phyloP scores from a whole-genome alignment of 345 rosid species.

The Trapa bicornis region DNA sequence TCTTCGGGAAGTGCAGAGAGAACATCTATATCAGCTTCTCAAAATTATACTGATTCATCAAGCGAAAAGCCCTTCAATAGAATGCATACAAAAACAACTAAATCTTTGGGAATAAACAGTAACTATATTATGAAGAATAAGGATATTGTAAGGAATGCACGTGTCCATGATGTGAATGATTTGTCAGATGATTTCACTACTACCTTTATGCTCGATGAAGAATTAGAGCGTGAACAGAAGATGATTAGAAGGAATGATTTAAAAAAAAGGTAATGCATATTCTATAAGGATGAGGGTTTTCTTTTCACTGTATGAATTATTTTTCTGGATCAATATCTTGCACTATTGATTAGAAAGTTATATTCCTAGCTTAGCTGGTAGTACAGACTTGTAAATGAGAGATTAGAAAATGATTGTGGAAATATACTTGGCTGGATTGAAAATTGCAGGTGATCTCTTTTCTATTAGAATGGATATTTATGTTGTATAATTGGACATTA shows the following conservation, averaged over 20 bases:
- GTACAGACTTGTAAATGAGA: neutral
- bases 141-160: conserved; percentile 16
- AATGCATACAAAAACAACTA: conserved; percentile 22
- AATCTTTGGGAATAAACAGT: conserved; percentile 18
- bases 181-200: conserved; percentile 55
- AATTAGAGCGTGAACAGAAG: conserved; percentile 74
- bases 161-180: conserved; percentile 27
- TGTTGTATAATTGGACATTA: too few relatives aligned
- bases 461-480: too few relatives aligned
- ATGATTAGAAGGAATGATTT: conserved; percentile 32
- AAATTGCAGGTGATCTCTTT: too few relatives aligned
- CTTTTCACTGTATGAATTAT: too few relatives aligned
- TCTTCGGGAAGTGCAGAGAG: conserved; percentile 11
- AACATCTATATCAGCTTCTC: conserved; percentile 14
- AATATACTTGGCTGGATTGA: too few relatives aligned
- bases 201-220: conserved; percentile 94
- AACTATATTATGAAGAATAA: conserved; percentile 13
- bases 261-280: conserved; percentile 41
- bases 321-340: neutral
- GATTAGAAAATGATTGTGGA: neutral
- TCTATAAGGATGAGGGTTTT: too few relatives aligned
- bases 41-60: neutral
- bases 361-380: neutral
- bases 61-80: conserved; percentile 6
- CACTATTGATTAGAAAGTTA: neutral